Base-by-base conservation (phyloP, 176 grass and related monocot species). In the Luzula sylvatica region DNA sequence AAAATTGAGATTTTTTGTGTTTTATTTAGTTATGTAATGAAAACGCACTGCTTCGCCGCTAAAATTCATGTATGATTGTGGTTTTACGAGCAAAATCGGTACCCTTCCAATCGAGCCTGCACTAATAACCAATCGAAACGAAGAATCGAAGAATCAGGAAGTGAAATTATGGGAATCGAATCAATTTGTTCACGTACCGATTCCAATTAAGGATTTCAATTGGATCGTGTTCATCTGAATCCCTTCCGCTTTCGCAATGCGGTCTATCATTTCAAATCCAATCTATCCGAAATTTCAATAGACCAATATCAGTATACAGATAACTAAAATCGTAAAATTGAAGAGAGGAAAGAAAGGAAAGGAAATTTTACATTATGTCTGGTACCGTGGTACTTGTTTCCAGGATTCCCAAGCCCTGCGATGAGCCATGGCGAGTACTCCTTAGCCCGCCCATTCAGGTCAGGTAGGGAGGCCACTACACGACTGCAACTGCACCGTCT, bases 341-440 rank as follows among this genome's bases (percentile, higher is more conserved):
- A 16, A 42, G 44, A 3, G 40, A 8, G n/a, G 40, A 8, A 9
- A 35, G 30, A 35, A 35, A 35, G 9, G 30, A 2, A 2, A 35
- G 7, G 30, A 35, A 35, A 35, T 1, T 69, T 59, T 24, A 96
- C 90, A 71, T 96, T 96, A 77, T 96, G 90, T 2, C 90, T 73
- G 20, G 90, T 96, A 27, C 81, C 90, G 41, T 86, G 55, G 80
- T 96, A 96, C 81, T 89, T 96, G 56, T 54, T 55, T 0, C 90
- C 90, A 9, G 90, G 90, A 58, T 96, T 96, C 5, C 84, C 90
- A 53, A 96, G 90, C 20, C 90, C 84, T 2, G 84, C 90, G 56
- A 96, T 77, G 56, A 96, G 90, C 90, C 90, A 96, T 24, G 84
- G 90, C 52, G 90, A 89, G 77, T 86, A 89, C 26, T 96, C 81